Base-by-base conservation (phyloP, 331 rosid genomes). In the Telfairia occidentalis region DNA sequence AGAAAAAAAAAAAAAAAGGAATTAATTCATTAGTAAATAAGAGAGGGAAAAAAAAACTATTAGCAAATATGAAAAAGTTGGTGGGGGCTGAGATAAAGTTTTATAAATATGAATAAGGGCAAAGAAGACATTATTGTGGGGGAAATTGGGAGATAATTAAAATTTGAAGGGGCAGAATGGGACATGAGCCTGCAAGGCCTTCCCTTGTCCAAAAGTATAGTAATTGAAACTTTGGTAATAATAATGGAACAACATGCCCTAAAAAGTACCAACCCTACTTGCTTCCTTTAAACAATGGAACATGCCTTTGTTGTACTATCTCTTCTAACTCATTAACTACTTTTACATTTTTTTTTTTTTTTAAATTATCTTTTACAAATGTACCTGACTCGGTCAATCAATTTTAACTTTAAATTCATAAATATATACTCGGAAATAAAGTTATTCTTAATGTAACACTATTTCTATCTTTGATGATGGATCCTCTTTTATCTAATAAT, bases 171-270 rank as follows among this genome's bases (percentile, higher is more conserved):
- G 37, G 38, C 2, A 32, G 3, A 60, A 40, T 61, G 70, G 45
- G 43, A 34, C 24, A 30, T 61, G 45, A 61, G 15, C 6, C 7
- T 61, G 70, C 1, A 61, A 61, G 26, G 16, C 18, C 50, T 12
- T 63, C 18, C 26, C 48, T 67, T 66, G 26, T 67, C 35, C 37
- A 67, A 67, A 67, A 40, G 34, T 19, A 12, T 12, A 67, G 53
- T 23, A 38, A 67, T 38, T 38, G 73, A 42, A 67, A 67, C 19
- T 42, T 67, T 67, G 73, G 73, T 38, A 21, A 67, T 42, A 35
- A 64, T 64, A 35, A 64, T 64, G 71, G 71, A 19, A 64, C 71
- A 67, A 67, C 35, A 67, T 67, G 52, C 73, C 53, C 73, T 38
- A 38, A 67, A 38, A 67, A 67, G 73, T 67, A 67, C 73, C 29